phyloP scores from a whole-genome alignment of 1,284 basidiomycete species.

The Hemileia vastatrix region DNA sequence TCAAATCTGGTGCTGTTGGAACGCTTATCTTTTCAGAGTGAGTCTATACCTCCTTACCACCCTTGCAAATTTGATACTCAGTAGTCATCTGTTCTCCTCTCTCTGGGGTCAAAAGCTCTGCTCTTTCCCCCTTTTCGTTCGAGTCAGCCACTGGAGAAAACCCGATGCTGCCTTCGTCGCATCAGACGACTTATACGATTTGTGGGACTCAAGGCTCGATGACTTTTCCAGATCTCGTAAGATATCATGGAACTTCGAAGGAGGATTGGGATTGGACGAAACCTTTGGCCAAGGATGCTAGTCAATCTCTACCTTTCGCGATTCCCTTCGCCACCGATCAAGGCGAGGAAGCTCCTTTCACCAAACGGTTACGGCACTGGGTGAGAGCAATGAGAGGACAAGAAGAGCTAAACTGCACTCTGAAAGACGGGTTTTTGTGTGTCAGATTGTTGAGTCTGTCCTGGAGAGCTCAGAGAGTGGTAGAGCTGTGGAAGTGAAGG shows the following conservation, averaged over 20 bases:
- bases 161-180: conserved; percentile 23
- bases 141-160: conserved; percentile 33
- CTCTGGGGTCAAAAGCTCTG: too few species aligned
- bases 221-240: conserved; percentile 25
- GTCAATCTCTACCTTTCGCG: too few species aligned
- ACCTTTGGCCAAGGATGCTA: conserved; percentile 5
- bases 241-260: conserved; percentile 23
- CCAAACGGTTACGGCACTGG: conserved; percentile 28
- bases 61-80: not conserved
- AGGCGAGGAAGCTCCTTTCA: conserved; percentile 28
- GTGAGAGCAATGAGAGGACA: conserved; percentile 23
- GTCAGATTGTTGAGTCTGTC: too few species aligned
- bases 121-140: conserved; percentile 27
- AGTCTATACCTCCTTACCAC: not conserved
- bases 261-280: conserved; percentile 20
- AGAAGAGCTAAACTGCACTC: conserved; percentile 19
- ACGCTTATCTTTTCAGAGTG: conserved; percentile 32
- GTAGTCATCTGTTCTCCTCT: not conserved
- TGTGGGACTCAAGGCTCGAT: conserved; percentile 27
- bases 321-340: conserved; percentile 3
- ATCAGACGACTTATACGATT: conserved; percentile 27
- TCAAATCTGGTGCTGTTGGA: conserved; percentile 27
- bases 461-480: too few species aligned
- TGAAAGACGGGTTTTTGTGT: conserved; percentile 19
- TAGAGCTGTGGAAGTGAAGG: too few species aligned